phyloP scores from a whole-genome alignment of 2,329 filamentous ascomycete species.

The Phyllosticta paracitricarpa region DNA sequence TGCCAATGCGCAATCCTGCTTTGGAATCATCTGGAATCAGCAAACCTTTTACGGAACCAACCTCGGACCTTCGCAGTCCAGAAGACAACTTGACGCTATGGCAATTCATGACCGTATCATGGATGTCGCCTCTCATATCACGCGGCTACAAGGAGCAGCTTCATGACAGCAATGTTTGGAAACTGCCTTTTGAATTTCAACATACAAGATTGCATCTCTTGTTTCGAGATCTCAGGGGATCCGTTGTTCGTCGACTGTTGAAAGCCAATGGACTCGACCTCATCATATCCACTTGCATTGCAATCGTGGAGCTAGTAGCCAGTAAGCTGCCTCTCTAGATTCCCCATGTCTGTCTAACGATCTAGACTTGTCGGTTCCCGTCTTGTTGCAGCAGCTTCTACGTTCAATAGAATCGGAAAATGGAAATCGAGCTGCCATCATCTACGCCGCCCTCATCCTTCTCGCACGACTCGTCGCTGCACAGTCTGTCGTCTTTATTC shows the following conservation, averaged over 20 bases:
- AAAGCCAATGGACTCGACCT: slow-evolving; percentile 73
- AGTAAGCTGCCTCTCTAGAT: slow-evolving; percentile 26
- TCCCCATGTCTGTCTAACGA: not conserved
- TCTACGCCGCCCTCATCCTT: slow-evolving; percentile 56
- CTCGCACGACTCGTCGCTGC: slow-evolving; percentile 49
- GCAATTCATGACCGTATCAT: slow-evolving; percentile 77
- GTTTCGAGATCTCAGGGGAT: slow-evolving; percentile 64
- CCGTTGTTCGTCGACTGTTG: slow-evolving; percentile 59
- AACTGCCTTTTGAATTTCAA: slow-evolving; percentile 69
- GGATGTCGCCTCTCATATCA: slow-evolving; percentile 66
- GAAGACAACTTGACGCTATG: slow-evolving; percentile 73
- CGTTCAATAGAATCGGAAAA: slow-evolving; percentile 50
- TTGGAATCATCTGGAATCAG: slow-evolving; percentile 50
- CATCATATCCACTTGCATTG: slow-evolving; percentile 54
- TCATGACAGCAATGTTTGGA: slow-evolving; percentile 73
- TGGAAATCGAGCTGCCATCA: slow-evolving; percentile 44
- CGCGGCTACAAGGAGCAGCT: slow-evolving; percentile 56
- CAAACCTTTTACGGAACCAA: slow-evolving; percentile 45
- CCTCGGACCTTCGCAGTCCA: slow-evolving; percentile 54
- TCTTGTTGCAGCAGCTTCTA: slow-evolving; percentile 64
- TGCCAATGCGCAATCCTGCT: slow-evolving; percentile 58
- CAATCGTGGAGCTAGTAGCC: slow-evolving; percentile 51
- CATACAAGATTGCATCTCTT: slow-evolving; percentile 63
- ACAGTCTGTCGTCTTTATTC: slow-evolving; percentile 57
- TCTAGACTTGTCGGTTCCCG: slow-evolving; percentile 41